Conservation (phyloP, 495 filamentous ascomycete genomes). For the Hypoxylon intermedium region DNA sequence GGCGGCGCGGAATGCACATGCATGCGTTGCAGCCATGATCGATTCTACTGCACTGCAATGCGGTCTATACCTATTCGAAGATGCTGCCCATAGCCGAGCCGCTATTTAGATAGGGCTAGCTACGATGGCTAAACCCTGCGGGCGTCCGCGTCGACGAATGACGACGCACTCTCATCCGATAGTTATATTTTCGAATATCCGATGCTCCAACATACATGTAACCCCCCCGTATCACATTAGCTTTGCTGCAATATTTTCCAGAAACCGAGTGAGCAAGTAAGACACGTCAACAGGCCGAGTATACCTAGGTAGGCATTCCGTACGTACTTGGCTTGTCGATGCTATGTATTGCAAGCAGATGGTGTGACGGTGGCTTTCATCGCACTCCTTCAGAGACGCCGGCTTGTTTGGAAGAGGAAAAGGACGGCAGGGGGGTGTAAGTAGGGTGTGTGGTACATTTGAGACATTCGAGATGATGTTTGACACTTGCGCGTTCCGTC, state of each 20-base stretch:
- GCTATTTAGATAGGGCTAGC: constrained; percentile 14
- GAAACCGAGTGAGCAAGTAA: constrained; percentile 1
- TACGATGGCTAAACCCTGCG: not conserved
- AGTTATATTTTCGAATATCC: constrained; percentile 10
- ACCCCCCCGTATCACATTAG: too few species aligned
- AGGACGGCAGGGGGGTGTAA: constrained; percentile 14
- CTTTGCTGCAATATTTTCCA: not conserved
- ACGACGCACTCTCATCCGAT: constrained; percentile 14
- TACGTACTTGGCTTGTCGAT: too few species aligned
- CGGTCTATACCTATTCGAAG: constrained; percentile 1
- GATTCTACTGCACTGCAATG: constrained; percentile 27
- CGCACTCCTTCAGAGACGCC: constrained; percentile 9
- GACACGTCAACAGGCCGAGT: not conserved
- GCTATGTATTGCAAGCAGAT: not conserved
- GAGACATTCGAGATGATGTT: constrained; percentile 10
- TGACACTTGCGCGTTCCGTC: constrained; percentile 11
- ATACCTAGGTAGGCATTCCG: not conserved
- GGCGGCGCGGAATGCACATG: not conserved
- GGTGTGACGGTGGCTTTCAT: constrained; percentile 17
- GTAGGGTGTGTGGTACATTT: constrained; percentile 12
- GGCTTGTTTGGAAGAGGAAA: not conserved
- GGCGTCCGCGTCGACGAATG: constrained; percentile 18
- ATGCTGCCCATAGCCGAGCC: constrained; percentile 14
- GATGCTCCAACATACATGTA: not conserved
- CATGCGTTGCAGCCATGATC: constrained; percentile 26